phyloP scores from a whole-genome alignment of 2,329 filamentous ascomycete species.

The Colletotrichum musae region DNA sequence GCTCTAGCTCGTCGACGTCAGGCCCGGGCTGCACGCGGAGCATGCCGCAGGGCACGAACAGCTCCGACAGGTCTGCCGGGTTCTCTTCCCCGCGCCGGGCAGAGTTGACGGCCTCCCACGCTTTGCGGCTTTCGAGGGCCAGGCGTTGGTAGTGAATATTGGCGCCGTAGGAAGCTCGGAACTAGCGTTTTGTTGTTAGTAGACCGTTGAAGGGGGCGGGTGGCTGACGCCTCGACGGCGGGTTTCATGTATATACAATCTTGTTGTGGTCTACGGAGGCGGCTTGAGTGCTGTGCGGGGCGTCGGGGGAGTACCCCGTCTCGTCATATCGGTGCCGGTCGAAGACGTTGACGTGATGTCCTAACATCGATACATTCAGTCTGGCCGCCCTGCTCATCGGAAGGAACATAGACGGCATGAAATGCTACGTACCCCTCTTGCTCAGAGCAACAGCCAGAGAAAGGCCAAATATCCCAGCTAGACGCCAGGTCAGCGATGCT shows the following conservation, averaged over 20 bases:
- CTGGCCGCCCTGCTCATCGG: too few relatives aligned
- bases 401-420: too few relatives aligned
- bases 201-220: not conserved
- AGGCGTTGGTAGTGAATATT: slow-evolving; percentile 47
- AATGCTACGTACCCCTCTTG: slow-evolving; percentile 39
- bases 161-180: slow-evolving; percentile 45
- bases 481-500: not conserved
- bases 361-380: not conserved
- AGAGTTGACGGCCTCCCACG: slow-evolving; percentile 43
- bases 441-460: slow-evolving; percentile 45
- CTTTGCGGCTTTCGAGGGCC: slow-evolving; percentile 44
- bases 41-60: slow-evolving; percentile 46
- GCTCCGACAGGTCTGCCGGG: slow-evolving; percentile 22
- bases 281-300: slow-evolving; percentile 40
- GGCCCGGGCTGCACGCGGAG: slow-evolving; percentile 45
- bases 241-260: slow-evolving; percentile 38
- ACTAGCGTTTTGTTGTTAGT: slow-evolving; percentile 35
- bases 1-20: slow-evolving; percentile 43
- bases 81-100: slow-evolving; percentile 1
- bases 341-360: slow-evolving; percentile 43
- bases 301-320: slow-evolving; percentile 43
- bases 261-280: slow-evolving; percentile 48
- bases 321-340: slow-evolving; percentile 44
- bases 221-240: not conserved
- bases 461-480: slow-evolving; percentile 46